Evolutionary conservation across 1,139 yeast species (phyloP), one percentile per base, ranked within the genome.

Genomic region (Blastobotrys capitulatus): DNA sequence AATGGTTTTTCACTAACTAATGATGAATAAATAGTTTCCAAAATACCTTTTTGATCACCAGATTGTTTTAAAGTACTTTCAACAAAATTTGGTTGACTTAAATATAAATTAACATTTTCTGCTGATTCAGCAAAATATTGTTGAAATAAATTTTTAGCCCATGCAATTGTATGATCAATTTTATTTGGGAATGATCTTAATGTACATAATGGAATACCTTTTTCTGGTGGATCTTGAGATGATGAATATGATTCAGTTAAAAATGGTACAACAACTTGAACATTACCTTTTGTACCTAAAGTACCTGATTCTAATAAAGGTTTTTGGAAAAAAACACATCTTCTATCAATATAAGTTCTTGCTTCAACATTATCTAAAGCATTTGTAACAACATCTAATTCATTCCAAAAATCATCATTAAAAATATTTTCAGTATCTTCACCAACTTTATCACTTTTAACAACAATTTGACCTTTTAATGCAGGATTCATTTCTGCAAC

Each of bases 351-450:
- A 65, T 92, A 92, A 9, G 96, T 86, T 75, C 99, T 84, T 15
- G 98, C 98, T 61, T 92, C 98, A 48, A 92, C 94, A 61, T 92
- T 92, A 71, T 92, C 99, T 65, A 92, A 77, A 20, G 98, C 99
- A 66, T 94, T 92, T 38, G 97, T 89, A 46, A 94, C 97, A 57
- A 90, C 77, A 64, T 90, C 96, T 51, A 94, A 75, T 13, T 71
- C 65, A 52, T 75, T 73, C 97, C 98, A 92, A 72, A 92, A 94
- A n/a, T 69, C 75, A 60, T 89, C 95, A 64, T 87, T 75, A 62
- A 88, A 92, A 38, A 89, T 79, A 55, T 86, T 72, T 69, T 92
- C 97, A 34, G 97, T 88, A 44, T 92, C 99, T 12, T 86, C 74
- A 16, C 97, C 97, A 51, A 94, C 97, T 68, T 92, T 92, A 57